These are phyloP conservation scores for Claviceps maximensis DNA, from an alignment of 2,329 filamentous ascomycete species.

Conservation along the genomic window DNA sequence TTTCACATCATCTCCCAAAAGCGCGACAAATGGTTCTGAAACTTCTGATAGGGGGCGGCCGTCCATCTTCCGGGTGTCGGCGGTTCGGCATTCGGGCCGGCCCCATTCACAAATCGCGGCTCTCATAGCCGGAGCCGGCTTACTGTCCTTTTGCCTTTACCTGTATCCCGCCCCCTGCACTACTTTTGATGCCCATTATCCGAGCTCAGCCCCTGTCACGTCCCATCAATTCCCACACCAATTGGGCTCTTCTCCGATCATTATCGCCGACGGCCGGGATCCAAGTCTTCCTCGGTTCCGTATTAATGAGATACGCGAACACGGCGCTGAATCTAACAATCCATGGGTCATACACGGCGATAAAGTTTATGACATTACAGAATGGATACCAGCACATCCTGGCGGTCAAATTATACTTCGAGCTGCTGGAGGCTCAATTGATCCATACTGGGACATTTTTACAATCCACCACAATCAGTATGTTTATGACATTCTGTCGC, in stretches of 20 bases:
- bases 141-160: slow-evolving; percentile 4
- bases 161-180: slow-evolving; percentile 1
- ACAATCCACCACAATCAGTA: slow-evolving; percentile 53
- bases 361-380: slow-evolving; percentile 58
- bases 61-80: slow-evolving; percentile 1
- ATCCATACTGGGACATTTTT: slow-evolving; percentile 60
- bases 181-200: slow-evolving; percentile 5
- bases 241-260: not conserved
- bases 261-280: slow-evolving; percentile 18
- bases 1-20: not conserved
- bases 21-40: not conserved
- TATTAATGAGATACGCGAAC: slow-evolving; percentile 37
- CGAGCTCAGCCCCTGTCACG: slow-evolving; percentile 1
- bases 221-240: not conserved
- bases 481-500: slow-evolving; percentile 50
- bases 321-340: slow-evolving; percentile 35
- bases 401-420: slow-evolving; percentile 55
- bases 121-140: slow-evolving; percentile 2
- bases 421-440: slow-evolving; percentile 50
- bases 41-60: not conserved
- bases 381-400: slow-evolving; percentile 52
- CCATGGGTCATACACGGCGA: slow-evolving; percentile 54
- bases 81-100: slow-evolving; percentile 5
- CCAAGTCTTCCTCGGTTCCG: slow-evolving; percentile 34
- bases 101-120: slow-evolving; percentile 6